Evolutionary conservation across 1,284 basidiomycete genomes (phyloP).

Genomic region (Spongiforma sp.): DNA sequence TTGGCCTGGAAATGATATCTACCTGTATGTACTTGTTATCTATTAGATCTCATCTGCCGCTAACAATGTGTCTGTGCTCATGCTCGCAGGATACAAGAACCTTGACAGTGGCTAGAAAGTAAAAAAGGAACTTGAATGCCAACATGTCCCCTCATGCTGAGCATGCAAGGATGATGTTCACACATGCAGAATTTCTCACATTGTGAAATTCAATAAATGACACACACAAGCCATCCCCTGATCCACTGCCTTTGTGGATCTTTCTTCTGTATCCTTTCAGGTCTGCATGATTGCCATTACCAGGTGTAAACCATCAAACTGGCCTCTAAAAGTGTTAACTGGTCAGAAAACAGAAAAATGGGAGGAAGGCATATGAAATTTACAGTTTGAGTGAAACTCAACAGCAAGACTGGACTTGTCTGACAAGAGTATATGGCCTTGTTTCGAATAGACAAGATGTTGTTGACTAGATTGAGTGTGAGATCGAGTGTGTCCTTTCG

Average conservation of each 20-base stretch:
- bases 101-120: conserved; percentile 49
- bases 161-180: not conserved
- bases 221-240: conserved; percentile 68
- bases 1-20: conserved; percentile 41
- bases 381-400: conserved; percentile 72
- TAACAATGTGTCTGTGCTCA: conserved; percentile 55
- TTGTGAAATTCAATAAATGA: conserved; percentile 79
- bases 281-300: conserved; percentile 58
- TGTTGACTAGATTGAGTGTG: conserved; percentile 58
- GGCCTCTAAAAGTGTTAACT: no score
- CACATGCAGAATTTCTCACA: conserved; percentile 30
- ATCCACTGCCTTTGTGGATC: conserved; percentile 75
- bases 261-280: conserved; percentile 63
- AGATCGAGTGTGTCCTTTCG: no score
- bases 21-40: conserved; percentile 60
- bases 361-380: conserved; percentile 26
- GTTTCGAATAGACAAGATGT: conserved; percentile 46
- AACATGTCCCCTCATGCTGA: not conserved
- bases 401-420: conserved; percentile 64
- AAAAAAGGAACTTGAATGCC: no score
- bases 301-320: conserved; percentile 78
- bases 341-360: conserved; percentile 3
- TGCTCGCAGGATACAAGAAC: conserved; percentile 52
- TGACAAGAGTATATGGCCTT: conserved; percentile 58
- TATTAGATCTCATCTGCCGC: conserved; percentile 65